Evolutionary conservation across 177 flowering plant species (phyloP).

Genomic region (Vitis hybrid): DNA sequence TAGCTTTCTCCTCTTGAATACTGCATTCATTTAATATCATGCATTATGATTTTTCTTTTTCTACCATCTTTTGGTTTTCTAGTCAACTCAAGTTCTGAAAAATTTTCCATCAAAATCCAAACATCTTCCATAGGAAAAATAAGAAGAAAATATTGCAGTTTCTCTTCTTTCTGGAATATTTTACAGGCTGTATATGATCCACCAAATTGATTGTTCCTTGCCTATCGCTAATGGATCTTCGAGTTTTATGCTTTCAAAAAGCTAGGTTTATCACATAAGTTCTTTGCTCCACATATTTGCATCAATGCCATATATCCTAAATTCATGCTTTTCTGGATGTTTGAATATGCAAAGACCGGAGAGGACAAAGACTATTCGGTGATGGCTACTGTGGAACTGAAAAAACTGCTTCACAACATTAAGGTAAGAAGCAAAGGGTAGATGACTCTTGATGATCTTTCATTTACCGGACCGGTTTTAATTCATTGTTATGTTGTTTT

Average conservation of each 20-base stretch:
- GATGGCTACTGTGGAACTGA: conserved; percentile 64
- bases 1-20: not conserved
- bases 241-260: not conserved
- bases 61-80: not conserved
- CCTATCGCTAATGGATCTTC: not conserved
- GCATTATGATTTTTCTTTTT: not conserved
- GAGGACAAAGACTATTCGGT: conserved; percentile 83
- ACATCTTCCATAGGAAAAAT: not conserved
- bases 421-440: conserved; percentile 43
- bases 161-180: not conserved
- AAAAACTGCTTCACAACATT: conserved; percentile 62
- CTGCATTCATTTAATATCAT: not conserved
- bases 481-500: not conserved
- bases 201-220: not conserved
- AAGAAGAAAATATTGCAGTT: not conserved
- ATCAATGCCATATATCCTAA: not conserved
- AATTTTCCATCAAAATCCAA: not conserved
- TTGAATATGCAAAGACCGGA: conserved; percentile 41
- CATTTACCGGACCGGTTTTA: not conserved
- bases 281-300: not conserved
- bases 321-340: conserved; percentile 6
- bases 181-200: not conserved
- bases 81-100: not conserved
- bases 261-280: not conserved
- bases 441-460: not conserved